Evolutionary conservation across 805 yeast genomes (phyloP).

Genomic region (Spathaspora gorwiae): DNA sequence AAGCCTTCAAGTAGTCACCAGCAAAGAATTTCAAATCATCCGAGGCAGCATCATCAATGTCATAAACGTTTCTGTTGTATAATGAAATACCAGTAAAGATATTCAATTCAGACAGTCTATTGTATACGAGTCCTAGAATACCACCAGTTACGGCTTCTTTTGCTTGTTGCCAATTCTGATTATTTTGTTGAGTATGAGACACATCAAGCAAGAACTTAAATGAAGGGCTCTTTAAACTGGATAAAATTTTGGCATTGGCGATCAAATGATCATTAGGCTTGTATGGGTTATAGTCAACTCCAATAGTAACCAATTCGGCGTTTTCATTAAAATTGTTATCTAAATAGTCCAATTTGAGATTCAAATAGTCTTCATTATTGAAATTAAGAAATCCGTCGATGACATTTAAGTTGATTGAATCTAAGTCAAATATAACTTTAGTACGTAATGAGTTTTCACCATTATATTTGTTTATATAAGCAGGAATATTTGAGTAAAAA

Average conservation of each 20-base stretch:
- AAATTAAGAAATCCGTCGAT: conserved; percentile 32
- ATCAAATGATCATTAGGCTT: conserved; percentile 44
- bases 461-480: conserved; percentile 23
- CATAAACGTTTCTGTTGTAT: conserved; percentile 51
- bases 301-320: conserved; percentile 48
- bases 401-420: conserved; percentile 32
- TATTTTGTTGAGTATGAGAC: conserved; percentile 35
- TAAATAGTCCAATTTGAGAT: conserved; percentile 34
- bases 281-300: conserved; percentile 47
- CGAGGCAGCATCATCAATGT: conserved; percentile 49
- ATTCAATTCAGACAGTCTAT: conserved; percentile 19
- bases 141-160: conserved; percentile 54
- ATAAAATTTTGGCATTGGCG: conserved; percentile 42
- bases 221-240: conserved; percentile 42
- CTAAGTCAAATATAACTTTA: conserved; percentile 39
- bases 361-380: conserved; percentile 36
- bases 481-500: conserved; percentile 25
- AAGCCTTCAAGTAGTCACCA: conserved; percentile 34
- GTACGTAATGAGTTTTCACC: conserved; percentile 42
- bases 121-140: conserved; percentile 45
- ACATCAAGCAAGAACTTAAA: conserved; percentile 37
- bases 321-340: conserved; percentile 45
- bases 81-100: conserved; percentile 53
- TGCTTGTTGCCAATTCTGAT: conserved; percentile 48
- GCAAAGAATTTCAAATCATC: conserved; percentile 32